These are phyloP conservation scores for Phytophthora pini DNA, from an alignment of 352 stramenopile genomes.

Conservation along the genomic window DNA sequence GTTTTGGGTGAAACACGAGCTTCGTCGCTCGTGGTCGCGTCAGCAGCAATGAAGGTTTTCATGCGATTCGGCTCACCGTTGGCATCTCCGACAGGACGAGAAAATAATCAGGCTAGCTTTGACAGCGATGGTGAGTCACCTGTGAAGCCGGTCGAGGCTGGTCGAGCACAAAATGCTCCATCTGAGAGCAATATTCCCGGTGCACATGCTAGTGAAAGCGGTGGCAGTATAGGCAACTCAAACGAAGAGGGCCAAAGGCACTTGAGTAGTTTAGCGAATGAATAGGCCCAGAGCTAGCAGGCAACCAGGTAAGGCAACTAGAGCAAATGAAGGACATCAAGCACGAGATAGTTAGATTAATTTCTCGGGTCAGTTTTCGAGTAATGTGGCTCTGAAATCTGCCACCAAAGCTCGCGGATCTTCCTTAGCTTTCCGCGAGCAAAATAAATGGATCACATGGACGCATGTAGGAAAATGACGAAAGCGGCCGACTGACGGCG, in stretches of 20 bases:
- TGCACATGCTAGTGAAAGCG: neutral
- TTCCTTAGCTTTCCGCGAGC: slow-evolving; percentile 9
- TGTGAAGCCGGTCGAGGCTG: slow-evolving; percentile 3
- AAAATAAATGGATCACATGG: slow-evolving; percentile 29
- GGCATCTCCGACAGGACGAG: slow-evolving; percentile 35
- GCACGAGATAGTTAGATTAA: slow-evolving; percentile 34
- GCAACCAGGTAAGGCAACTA: no score
- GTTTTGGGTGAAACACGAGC: slow-evolving; percentile 12
- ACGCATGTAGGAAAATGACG: slow-evolving; percentile 26
- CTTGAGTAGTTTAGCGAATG: no score
- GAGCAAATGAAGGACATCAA: slow-evolving; percentile 16
- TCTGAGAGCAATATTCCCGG: neutral
- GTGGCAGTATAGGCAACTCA: neutral
- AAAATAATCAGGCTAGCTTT: slow-evolving; percentile 11
- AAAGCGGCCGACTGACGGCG: slow-evolving; percentile 42
- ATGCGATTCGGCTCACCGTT: slow-evolving; percentile 62
- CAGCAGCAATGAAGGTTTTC: slow-evolving; percentile 54
- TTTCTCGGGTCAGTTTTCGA: slow-evolving; percentile 36
- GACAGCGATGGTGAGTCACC: slow-evolving; percentile 22
- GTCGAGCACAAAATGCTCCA: neutral
- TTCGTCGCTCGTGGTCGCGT: slow-evolving; percentile 11
- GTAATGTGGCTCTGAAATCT: slow-evolving; percentile 25
- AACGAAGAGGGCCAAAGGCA: neutral
- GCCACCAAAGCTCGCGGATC: slow-evolving; percentile 14
- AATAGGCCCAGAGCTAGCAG: neutral